These are phyloP conservation scores for Annulohypoxylon bovei DNA, from an alignment of 495 filamentous ascomycete species.

Conservation along the genomic window DNA sequence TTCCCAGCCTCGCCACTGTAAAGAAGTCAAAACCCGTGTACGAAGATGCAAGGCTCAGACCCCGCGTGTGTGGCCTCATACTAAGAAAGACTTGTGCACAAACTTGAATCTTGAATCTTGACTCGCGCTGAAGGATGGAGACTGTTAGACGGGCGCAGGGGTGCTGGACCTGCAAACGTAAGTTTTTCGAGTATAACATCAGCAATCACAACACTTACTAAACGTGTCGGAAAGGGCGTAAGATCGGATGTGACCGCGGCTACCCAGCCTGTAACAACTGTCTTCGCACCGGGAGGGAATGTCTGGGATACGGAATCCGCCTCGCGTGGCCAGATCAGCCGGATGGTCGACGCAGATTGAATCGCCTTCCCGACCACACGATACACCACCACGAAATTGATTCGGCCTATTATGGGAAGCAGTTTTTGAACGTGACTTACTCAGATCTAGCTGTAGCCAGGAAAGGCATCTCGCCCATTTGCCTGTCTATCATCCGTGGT, in stretches of 20 bases:
- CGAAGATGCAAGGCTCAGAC: constrained; percentile 46
- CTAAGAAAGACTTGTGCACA: constrained; percentile 24
- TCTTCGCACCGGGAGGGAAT: constrained; percentile 49
- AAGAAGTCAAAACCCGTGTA: constrained; percentile 40
- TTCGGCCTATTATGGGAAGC: constrained; percentile 42
- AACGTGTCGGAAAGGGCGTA: constrained; percentile 44
- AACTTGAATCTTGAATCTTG: constrained; percentile 12
- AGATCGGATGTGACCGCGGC: constrained; percentile 53
- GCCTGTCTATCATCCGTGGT: constrained; percentile 31
- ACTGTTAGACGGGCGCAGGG: constrained; percentile 48
- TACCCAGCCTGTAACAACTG: constrained; percentile 54
- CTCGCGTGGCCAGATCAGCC: constrained; percentile 52
- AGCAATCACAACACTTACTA: constrained; percentile 35
- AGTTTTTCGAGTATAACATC: constrained; percentile 44
- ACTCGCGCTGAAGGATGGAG: constrained; percentile 40
- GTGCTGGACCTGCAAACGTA: constrained; percentile 53
- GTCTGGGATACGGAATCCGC: constrained; percentile 52
- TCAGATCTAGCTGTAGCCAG: constrained; percentile 42
- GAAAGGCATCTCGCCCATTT: constrained; percentile 43
- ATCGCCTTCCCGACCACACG: constrained; percentile 41
- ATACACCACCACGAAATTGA: constrained; percentile 44
- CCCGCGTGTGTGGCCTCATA: constrained; percentile 31
- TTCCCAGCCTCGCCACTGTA: constrained; percentile 44
- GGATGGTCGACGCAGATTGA: constrained; percentile 48
- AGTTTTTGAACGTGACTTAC: constrained; percentile 48